A percentile compares a stretch with the other conserved stretches of the same genome.
phyloP scores from a whole-genome alignment of 2,329 filamentous ascomycete species.

The Aspergillus pseudoglaucus region DNA sequence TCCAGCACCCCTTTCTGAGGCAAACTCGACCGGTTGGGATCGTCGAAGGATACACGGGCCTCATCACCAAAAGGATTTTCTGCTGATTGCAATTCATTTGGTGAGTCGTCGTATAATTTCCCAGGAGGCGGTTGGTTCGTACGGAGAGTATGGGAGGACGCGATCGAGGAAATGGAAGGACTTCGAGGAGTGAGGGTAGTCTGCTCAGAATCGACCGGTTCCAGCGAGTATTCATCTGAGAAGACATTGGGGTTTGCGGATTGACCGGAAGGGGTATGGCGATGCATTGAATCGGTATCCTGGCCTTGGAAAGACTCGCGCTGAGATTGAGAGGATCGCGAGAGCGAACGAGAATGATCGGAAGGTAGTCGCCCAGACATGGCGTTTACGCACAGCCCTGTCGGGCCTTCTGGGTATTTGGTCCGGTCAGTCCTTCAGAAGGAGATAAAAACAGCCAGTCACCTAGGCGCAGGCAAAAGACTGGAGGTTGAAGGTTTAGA shows the following conservation, averaged over 20 bases:
- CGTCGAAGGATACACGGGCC: conserved; percentile 26
- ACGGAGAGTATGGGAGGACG: conserved; percentile 28
- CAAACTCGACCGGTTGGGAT: conserved; percentile 28
- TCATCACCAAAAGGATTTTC: conserved; percentile 33
- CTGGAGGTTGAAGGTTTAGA: background rate
- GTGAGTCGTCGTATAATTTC: background rate
- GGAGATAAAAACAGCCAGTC: conserved; percentile 10
- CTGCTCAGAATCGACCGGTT: conserved; percentile 32
- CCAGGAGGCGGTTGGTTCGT: conserved; percentile 16
- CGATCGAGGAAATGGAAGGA: conserved; percentile 25
- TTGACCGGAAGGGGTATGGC: conserved; percentile 22
- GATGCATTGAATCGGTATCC: conserved; percentile 22
- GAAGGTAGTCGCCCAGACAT: conserved; percentile 36
- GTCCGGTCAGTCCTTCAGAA: conserved; percentile 23
- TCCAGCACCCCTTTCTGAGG: conserved; percentile 26
- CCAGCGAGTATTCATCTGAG: conserved; percentile 44
- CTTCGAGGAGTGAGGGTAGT: conserved; percentile 24
- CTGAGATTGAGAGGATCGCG: conserved; percentile 24
- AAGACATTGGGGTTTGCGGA: conserved; percentile 41
- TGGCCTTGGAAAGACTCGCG: conserved; percentile 17
- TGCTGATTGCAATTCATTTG: conserved; percentile 19
- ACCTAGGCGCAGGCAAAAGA: conserved; percentile 9
- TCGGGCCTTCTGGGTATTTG: conserved; percentile 25
- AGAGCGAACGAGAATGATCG: conserved; percentile 30
- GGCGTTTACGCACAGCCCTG: conserved; percentile 30